Base-by-base conservation (phyloP, 106 monocot species). In the Xerophyta viscosa region DNA sequence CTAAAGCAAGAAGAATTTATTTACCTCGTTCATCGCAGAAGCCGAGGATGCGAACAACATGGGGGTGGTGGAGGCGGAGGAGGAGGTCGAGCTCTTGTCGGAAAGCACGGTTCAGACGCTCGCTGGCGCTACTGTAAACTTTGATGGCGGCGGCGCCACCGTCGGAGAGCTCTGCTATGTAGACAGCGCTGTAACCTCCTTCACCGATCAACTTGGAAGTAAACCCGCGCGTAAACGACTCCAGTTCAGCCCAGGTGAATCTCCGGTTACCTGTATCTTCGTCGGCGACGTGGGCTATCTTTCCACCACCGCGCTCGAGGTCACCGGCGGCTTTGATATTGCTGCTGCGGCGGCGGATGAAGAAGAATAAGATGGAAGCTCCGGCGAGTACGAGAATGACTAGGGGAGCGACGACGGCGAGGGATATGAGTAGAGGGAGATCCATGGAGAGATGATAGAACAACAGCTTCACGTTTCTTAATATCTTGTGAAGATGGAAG, bases 1-100 rank as follows among this genome's bases (percentile, higher is more conserved):
- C n/a, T n/a, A n/a, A n/a, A n/a, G n/a, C n/a, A n/a, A n/a, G n/a
- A n/a, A 6, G 5, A 6, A 12, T 39, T 46, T 46, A 14, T 19
- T 57, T 61, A 90, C 84, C 90, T 27, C 57, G 39, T 24, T 85
- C 78, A 60, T 86, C 86, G 66, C 77, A 86, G 69, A 60, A 92
- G 20, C 78, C 91, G 55, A 86, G 54, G 25, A 92, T 62, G 45
- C 63, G 42, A 52, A 92, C 82, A 60, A 92, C 68, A 72, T 72
- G 24, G 0, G 58, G 72, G 66, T 86, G 78, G 33, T 60, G 59
- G 36, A 82, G 21, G 21, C 58, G 64, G 31, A 57, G 71, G 63
- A 86, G 67, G 20, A 82, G 55, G 47, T 76, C 82, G n/a, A 81
- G 75, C 67, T 92, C 91, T 54, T 61, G 63, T 10, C 57, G 51